Conservation (phyloP, 768 basidiomycete species). For the Boletus tomentosulus region DNA sequence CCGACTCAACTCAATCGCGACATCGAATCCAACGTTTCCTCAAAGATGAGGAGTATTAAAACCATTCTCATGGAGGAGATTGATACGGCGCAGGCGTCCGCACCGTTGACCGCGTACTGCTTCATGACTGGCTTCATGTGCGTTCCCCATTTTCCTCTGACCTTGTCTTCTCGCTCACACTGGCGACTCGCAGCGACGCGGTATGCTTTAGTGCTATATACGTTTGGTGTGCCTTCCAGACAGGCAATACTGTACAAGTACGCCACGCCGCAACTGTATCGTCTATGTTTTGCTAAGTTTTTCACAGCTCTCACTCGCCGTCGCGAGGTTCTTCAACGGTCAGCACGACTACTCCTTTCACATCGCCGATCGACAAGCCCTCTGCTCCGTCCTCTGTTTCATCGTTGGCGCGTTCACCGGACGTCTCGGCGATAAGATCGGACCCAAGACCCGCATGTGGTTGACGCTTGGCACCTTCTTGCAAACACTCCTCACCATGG, state of each 20-base stretch:
- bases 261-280: neutral
- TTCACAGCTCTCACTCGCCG: too few relatives aligned
- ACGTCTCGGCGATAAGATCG: slow-evolving; percentile 79
- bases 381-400: slow-evolving; percentile 75
- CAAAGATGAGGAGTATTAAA: slow-evolving; percentile 8
- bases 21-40: slow-evolving; percentile 8
- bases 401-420: slow-evolving; percentile 71
- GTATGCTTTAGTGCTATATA: slow-evolving; percentile 75
- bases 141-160: slow-evolving; percentile 22
- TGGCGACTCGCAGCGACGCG: slow-evolving; percentile 45
- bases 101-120: slow-evolving; percentile 60
- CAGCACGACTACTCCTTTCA: slow-evolving; percentile 67
- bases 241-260: slow-evolving; percentile 71
- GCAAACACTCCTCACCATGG: slow-evolving; percentile 75
- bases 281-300: too few relatives aligned
- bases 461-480: slow-evolving; percentile 65
- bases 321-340: too few relatives aligned
- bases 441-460: slow-evolving; percentile 71
- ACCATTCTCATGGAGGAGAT: slow-evolving; percentile 19
- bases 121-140: slow-evolving; percentile 82
- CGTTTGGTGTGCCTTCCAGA: slow-evolving; percentile 86
- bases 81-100: slow-evolving; percentile 34
- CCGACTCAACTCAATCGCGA: slow-evolving; percentile 4
- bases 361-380: slow-evolving; percentile 77
- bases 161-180: neutral